These are phyloP conservation scores for Haematococcus lacustris DNA, from an alignment of 139 green algal genomes.

Conservation along the genomic window DNA sequence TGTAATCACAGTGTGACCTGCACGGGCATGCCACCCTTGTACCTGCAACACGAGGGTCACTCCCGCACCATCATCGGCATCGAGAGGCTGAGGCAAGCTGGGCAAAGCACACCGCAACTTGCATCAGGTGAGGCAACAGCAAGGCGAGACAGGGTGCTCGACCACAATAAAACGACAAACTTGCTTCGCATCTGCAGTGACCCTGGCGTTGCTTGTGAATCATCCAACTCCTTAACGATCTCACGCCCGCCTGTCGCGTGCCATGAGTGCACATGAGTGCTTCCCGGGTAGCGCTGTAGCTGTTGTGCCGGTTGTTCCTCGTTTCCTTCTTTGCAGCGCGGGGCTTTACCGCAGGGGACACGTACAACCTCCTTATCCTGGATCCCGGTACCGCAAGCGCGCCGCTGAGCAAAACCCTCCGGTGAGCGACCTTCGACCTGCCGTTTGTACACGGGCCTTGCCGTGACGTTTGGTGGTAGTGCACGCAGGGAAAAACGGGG, in stretches of 20 bases:
- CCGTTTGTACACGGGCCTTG: background rate
- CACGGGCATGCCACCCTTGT: conserved; percentile 47
- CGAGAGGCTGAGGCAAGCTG: conserved; percentile 14
- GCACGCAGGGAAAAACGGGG: background rate
- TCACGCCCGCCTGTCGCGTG: no score
- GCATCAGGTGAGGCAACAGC: background rate
- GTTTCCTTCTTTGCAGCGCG: no score
- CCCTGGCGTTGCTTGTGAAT: no score
- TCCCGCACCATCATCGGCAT: conserved; percentile 66
- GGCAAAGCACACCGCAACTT: background rate
- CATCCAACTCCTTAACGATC: no score
- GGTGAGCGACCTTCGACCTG: background rate
- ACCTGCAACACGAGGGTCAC: conserved; percentile 67
- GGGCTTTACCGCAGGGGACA: no score
- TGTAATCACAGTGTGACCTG: conserved; percentile 5
- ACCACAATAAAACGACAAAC: background rate
- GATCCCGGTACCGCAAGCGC: conserved; percentile 18
- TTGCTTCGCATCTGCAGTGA: background rate
- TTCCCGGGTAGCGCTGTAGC: no score
- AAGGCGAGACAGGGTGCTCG: background rate
- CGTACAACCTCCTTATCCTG: conserved; percentile 33
- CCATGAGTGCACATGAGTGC: no score
- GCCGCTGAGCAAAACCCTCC: conserved; percentile 11
- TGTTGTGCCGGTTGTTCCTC: no score
- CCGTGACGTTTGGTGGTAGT: background rate